Evolutionary conservation across 2,329 filamentous ascomycete genomes (phyloP).

Genomic region (Clonostachys chloroleuca): DNA sequence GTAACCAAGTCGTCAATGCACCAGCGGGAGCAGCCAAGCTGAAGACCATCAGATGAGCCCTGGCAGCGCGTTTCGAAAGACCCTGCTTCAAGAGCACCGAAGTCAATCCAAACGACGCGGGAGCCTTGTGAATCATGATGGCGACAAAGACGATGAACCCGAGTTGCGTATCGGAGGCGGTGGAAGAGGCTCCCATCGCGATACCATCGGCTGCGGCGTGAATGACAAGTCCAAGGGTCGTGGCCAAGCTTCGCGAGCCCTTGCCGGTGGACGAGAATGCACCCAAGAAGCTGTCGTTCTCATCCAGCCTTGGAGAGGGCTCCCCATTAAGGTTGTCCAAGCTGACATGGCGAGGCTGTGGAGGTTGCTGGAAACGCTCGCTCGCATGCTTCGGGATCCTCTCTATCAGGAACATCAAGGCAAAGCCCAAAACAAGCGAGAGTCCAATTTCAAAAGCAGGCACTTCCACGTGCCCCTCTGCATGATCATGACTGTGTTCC

Average conservation of each 20-base stretch:
- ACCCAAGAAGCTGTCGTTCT: conserved; percentile 54
- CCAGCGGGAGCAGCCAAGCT: conserved; percentile 86
- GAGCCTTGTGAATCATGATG: conserved; percentile 96
- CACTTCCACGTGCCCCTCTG: conserved; percentile 28
- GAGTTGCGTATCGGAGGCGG: conserved; percentile 67
- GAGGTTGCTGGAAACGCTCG: conserved; percentile 58
- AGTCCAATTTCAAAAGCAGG: conserved; percentile 79
- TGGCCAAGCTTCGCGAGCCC: conserved; percentile 64
- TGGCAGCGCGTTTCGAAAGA: conserved; percentile 77
- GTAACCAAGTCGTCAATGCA: conserved; percentile 76
- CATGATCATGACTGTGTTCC: conserved; percentile 15
- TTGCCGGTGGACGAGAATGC: conserved; percentile 53
- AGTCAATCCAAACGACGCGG: conserved; percentile 90
- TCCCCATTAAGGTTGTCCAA: conserved; percentile 67
- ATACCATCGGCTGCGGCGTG: conserved; percentile 95
- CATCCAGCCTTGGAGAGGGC: conserved; percentile 7
- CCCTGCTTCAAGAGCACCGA: conserved; percentile 88
- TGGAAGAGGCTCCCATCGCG: conserved; percentile 86
- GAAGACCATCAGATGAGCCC: conserved; percentile 85
- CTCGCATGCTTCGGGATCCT: conserved; percentile 71
- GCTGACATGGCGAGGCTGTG: conserved; percentile 78
- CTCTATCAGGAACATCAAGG: conserved; percentile 96
- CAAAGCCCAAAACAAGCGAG: conserved; percentile 81
- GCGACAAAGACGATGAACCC: conserved; percentile 92
- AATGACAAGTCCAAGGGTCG: conserved; percentile 91